Evolutionary conservation across 306 rosid species (phyloP).

Genomic region (Ammopiptanthus mongolicus): DNA sequence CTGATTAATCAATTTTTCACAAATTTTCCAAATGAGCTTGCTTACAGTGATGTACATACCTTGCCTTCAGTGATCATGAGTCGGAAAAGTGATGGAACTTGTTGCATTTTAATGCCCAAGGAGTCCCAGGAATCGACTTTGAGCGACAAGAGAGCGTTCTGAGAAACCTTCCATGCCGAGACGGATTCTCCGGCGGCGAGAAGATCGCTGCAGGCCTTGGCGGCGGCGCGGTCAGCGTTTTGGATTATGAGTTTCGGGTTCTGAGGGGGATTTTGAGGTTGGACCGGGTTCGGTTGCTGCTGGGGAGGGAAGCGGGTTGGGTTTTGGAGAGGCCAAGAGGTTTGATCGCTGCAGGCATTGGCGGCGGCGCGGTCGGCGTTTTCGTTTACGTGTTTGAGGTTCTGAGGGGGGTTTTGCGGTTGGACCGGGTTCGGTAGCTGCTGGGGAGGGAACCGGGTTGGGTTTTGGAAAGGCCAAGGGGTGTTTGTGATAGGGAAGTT

Average conservation of each 20-base stretch:
- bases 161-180: conserved; percentile 69
- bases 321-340: background rate
- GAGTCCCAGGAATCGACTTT: conserved; percentile 58
- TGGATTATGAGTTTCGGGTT: background rate
- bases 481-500: conserved; percentile 28
- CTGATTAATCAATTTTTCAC: background rate
- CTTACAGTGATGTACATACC: conserved; percentile 34
- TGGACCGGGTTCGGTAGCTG: background rate
- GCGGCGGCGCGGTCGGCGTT: conserved; percentile 39
- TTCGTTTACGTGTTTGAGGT: background rate
- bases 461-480: conserved; percentile 13
- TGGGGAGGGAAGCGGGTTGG: background rate
- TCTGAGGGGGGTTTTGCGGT: conserved; percentile 1
- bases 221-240: conserved; percentile 39
- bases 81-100: conserved; percentile 57
- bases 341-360: conserved; percentile 39
- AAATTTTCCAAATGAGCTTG: background rate
- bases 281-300: background rate
- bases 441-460: background rate
- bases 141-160: conserved; percentile 47
- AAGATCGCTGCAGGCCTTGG: conserved; percentile 40
- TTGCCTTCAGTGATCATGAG: conserved; percentile 62
- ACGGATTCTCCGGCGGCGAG: conserved; percentile 47
- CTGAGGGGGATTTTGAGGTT: background rate
- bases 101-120: conserved; percentile 69